phyloP scores from a whole-genome alignment of 306 rosid genomes.

The Dryas octopetala region DNA sequence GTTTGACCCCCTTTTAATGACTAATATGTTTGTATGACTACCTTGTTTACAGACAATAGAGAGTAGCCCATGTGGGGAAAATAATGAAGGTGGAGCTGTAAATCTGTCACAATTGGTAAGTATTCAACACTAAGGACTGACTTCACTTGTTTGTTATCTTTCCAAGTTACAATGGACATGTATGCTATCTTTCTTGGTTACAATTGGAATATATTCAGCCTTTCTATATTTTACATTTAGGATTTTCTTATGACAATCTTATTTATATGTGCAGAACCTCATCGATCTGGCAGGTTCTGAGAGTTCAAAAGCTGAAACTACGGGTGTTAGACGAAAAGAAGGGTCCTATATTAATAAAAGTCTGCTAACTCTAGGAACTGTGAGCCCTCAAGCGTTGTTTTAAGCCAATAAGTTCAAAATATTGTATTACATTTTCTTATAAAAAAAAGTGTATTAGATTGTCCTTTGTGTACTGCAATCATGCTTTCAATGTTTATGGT shows the following conservation, averaged over 20 bases:
- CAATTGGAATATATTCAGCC: conserved; percentile 12
- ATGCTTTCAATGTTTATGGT: not conserved
- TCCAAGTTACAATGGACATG: conserved; percentile 20
- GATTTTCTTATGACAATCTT: conserved; percentile 37
- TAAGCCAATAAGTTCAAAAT: conserved; percentile 21
- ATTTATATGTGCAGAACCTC: conserved; percentile 91
- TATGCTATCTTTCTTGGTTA: conserved; percentile 28
- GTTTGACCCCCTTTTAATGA: not conserved
- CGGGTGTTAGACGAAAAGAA: conserved; percentile 95
- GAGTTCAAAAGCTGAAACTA: conserved; percentile 99
- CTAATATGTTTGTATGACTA: conserved; percentile 13
- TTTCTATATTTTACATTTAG: conserved; percentile 18
- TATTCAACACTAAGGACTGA: conserved; percentile 8
- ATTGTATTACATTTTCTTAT: not conserved
- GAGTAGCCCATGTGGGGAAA: conserved; percentile 91
- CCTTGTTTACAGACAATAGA: conserved; percentile 76
- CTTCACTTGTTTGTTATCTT: conserved; percentile 21
- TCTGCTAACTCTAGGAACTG: conserved; percentile 97
- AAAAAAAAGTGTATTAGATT: not conserved
- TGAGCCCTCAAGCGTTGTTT: conserved; percentile 61
- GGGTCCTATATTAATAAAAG: conserved; percentile 98
- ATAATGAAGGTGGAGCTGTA: conserved; percentile 87
- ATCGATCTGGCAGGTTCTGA: conserved; percentile 99
- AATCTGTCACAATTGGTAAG: conserved; percentile 92
- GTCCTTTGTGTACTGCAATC: conserved; percentile 4